These are phyloP conservation scores for Termitomyces sp. DNA, from an alignment of 768 basidiomycete species.

Conservation along the genomic window DNA sequence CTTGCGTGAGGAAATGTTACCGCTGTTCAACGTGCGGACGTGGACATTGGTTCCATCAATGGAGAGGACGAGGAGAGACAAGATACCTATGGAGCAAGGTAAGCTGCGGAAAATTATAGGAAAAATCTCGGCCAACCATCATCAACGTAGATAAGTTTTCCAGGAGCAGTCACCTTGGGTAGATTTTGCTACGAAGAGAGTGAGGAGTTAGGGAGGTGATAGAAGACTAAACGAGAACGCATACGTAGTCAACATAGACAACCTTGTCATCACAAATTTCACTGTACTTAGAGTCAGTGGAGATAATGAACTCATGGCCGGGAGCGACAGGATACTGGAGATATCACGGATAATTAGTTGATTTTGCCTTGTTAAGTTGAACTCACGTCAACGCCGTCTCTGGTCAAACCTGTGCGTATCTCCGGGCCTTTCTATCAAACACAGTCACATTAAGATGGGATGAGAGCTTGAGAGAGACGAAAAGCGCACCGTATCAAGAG, in stretches of 20 bases:
- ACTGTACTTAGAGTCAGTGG: slow-evolving; percentile 78
- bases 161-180: slow-evolving; percentile 93
- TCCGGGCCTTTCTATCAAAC: slow-evolving; percentile 91
- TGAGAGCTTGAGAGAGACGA: not conserved
- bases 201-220: not conserved
- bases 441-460: slow-evolving; percentile 7
- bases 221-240: slow-evolving; percentile 24
- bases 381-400: slow-evolving; percentile 80
- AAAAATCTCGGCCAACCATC: slow-evolving; percentile 57
- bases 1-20: slow-evolving; percentile 92
- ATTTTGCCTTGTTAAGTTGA: not conserved
- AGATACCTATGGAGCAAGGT: slow-evolving; percentile 50
- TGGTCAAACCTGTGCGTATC: slow-evolving; percentile 95
- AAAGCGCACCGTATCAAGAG: slow-evolving; percentile 84
- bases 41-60: slow-evolving; percentile 79
- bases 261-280: slow-evolving; percentile 79
- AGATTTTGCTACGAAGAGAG: slow-evolving; percentile 65
- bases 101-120: not conserved
- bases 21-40: slow-evolving; percentile 89
- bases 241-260: slow-evolving; percentile 92
- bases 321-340: slow-evolving; percentile 74
- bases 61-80: slow-evolving; percentile 88
- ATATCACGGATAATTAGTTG: not conserved
- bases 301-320: slow-evolving; percentile 91
- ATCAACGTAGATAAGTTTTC: slow-evolving; percentile 96